Conservation (phyloP, 1,284 basidiomycete species). For the Termitomyces sp. region DNA sequence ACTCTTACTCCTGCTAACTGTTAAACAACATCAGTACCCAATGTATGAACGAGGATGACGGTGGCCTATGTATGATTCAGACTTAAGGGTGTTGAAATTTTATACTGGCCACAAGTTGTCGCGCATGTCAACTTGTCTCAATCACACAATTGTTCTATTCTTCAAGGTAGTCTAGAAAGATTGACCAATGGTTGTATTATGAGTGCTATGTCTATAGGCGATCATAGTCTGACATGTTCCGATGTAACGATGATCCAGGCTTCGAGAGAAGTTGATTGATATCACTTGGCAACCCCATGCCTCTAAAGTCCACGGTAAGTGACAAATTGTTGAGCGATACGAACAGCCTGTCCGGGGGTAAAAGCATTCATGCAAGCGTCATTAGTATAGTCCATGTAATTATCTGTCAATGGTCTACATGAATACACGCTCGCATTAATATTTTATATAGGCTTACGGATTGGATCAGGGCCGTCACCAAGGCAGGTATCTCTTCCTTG, state of each 20-base stretch:
- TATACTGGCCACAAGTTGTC: no score
- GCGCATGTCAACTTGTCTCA: no score
- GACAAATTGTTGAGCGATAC: not conserved
- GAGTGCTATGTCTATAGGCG: not conserved
- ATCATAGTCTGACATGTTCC: not conserved
- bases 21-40: no score
- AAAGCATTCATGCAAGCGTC: constrained; percentile 45
- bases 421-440: not conserved
- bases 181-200: no score
- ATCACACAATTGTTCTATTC: no score
- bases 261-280: no score
- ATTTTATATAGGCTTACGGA: not conserved
- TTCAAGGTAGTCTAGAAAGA: not conserved
- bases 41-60: no score
- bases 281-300: not conserved
- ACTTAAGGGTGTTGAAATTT: no score
- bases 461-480: not conserved
- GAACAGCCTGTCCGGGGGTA: constrained; percentile 37
- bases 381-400: constrained; percentile 41
- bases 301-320: not conserved
- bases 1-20: no score
- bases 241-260: not conserved
- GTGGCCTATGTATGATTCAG: no score
- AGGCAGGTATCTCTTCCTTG: not conserved
- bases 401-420: constrained; percentile 35